Evolutionary conservation across 805 yeast species (phyloP).

Genomic region (Kluyveromyces dobzhanskii): DNA sequence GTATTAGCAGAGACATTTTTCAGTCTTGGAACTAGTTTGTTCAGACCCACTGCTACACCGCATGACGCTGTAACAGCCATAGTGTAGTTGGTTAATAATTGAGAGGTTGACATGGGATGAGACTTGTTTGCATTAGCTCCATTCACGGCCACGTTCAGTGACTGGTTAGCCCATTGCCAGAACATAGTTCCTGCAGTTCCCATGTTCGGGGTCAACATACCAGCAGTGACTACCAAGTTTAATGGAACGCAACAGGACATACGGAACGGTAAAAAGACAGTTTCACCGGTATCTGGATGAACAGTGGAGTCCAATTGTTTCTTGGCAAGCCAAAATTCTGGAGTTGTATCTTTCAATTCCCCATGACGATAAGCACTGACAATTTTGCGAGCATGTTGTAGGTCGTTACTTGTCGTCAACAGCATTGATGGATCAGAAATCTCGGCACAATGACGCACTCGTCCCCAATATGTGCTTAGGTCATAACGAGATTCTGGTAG

Average conservation of each 20-base stretch:
- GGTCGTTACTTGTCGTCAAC: slow-evolving; percentile 55
- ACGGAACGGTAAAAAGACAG: slow-evolving; percentile 87
- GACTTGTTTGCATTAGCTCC: slow-evolving; percentile 95
- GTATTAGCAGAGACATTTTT: slow-evolving; percentile 63
- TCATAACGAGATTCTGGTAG: slow-evolving; percentile 79
- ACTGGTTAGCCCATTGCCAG: slow-evolving; percentile 98
- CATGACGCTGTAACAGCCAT: slow-evolving; percentile 93
- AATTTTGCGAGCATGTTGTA: slow-evolving; percentile 53
- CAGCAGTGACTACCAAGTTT: slow-evolving; percentile 89
- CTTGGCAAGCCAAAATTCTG: slow-evolving; percentile 85
- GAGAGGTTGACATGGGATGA: slow-evolving; percentile 75
- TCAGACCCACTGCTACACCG: slow-evolving; percentile 89
- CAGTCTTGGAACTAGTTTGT: slow-evolving; percentile 81
- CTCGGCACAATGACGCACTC: slow-evolving; percentile 90
- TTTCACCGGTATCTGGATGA: slow-evolving; percentile 95
- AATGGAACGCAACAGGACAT: slow-evolving; percentile 95
- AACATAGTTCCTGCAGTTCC: slow-evolving; percentile 86
- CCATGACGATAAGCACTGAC: slow-evolving; percentile 73
- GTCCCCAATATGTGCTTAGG: slow-evolving; percentile 78
- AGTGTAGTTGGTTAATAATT: slow-evolving; percentile 69
- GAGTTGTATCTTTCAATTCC: slow-evolving; percentile 51
- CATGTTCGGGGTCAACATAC: slow-evolving; percentile 93
- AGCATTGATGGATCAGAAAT: slow-evolving; percentile 90
- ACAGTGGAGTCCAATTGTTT: slow-evolving; percentile 80
- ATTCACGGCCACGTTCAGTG: slow-evolving; percentile 92